Evolutionary conservation across 805 yeast species (phyloP).

Genomic region (Saccharomycopsis fibuligera): DNA sequence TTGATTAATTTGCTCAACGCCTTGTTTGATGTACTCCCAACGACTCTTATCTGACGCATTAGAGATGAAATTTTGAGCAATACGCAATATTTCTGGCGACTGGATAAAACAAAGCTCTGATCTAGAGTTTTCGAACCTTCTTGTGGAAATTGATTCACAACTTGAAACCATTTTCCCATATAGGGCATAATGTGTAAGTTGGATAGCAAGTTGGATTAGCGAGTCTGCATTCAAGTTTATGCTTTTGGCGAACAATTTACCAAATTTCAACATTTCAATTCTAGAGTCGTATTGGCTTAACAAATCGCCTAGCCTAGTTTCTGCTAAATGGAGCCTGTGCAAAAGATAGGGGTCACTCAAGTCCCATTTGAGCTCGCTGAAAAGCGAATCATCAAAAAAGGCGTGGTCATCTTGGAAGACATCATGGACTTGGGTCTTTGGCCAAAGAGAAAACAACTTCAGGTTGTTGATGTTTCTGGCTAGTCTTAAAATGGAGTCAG

Average conservation of each 20-base stretch:
- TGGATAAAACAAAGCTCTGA: constrained; percentile 67
- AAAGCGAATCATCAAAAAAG: neutral
- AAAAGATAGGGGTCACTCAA: constrained; percentile 12
- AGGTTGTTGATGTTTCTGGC: constrained; percentile 69
- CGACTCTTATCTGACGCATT: constrained; percentile 39
- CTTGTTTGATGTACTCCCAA: constrained; percentile 35
- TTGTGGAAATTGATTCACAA: constrained; percentile 81
- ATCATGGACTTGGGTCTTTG: constrained; percentile 22
- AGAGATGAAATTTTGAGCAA: constrained; percentile 61
- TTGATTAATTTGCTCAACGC: constrained; percentile 15
- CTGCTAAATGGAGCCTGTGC: constrained; percentile 62
- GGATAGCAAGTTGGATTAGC: constrained; percentile 83
- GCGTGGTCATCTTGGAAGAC: neutral
- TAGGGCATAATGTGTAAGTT: constrained; percentile 83
- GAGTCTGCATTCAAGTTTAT: constrained; percentile 87
- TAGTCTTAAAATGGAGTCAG: constrained; percentile 80
- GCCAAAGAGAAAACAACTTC: constrained; percentile 33
- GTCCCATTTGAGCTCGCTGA: constrained; percentile 13
- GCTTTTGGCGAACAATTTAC: constrained; percentile 67
- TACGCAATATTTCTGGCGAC: constrained; percentile 40
- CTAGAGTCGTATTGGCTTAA: constrained; percentile 73
- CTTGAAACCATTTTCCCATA: constrained; percentile 87
- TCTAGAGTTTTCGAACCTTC: constrained; percentile 61
- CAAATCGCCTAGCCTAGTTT: constrained; percentile 80
- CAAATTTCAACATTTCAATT: constrained; percentile 63